Conservation (phyloP, 2,329 filamentous ascomycete species). For the Aspergillus sp. region DNA sequence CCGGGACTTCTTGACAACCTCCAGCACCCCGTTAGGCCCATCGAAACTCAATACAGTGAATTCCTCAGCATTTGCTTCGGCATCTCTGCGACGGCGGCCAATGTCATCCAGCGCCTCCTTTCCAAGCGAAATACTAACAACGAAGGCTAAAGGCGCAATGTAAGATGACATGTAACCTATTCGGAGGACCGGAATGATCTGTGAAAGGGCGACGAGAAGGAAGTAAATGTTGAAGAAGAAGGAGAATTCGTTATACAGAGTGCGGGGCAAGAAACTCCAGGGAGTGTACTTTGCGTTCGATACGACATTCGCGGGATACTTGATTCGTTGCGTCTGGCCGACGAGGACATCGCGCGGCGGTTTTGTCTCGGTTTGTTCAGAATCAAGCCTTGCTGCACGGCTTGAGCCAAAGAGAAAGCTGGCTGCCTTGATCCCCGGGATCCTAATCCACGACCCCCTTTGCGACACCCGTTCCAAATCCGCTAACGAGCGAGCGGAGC, state of each 20-base stretch:
- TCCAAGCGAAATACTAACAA: conserved; percentile 85
- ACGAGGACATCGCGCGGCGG: conserved; percentile 75
- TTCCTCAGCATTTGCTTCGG: conserved; percentile 89
- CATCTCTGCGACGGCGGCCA: conserved; percentile 78
- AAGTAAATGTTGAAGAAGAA: conserved; percentile 99
- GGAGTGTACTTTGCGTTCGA: conserved; percentile 98
- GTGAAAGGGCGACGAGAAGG: conserved; percentile 88
- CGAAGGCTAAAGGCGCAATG: conserved; percentile 86
- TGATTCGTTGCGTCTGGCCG: conserved; percentile 69
- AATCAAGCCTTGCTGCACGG: conserved; percentile 35
- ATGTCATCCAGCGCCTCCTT: conserved; percentile 97
- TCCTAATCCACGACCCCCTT: conserved; percentile 58
- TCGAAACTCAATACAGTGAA: conserved; percentile 78
- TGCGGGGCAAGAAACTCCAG: conserved; percentile 89
- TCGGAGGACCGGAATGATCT: conserved; percentile 82
- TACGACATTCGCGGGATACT: conserved; percentile 86
- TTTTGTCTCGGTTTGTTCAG: conserved; percentile 42
- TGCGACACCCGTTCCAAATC: conserved; percentile 47
- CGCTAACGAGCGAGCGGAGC: conserved; percentile 35
- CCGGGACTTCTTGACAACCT: conserved; percentile 77
- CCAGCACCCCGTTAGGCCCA: conserved; percentile 52
- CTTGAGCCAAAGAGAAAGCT: conserved; percentile 29
- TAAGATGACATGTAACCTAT: conserved; percentile 97
- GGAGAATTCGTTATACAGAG: conserved; percentile 97
- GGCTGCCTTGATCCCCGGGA: conserved; percentile 67